Conservation (phyloP, 441 rosid species). For the Erodium texanum region DNA sequence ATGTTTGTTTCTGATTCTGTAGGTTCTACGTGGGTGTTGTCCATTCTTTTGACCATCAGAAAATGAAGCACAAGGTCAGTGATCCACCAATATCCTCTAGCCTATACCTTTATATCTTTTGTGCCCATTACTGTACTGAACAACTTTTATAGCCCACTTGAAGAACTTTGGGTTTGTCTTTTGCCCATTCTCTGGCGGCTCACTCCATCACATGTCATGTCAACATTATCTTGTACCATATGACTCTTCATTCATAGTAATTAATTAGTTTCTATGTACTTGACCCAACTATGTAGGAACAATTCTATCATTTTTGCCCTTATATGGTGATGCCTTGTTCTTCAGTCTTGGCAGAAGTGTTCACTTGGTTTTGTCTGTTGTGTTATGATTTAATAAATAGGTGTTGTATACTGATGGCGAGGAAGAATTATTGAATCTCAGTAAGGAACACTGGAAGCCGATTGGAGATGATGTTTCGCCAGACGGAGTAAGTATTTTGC, state of each 20-base stretch:
- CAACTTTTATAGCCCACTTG: background rate
- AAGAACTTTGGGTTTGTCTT: background rate
- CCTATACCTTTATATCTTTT: background rate
- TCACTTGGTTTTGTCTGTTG: slow-evolving; percentile 1
- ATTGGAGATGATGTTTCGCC: slow-evolving; percentile 23
- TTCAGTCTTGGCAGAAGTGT: slow-evolving; percentile 8
- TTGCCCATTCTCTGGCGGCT: too few relatives aligned
- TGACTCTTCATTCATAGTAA: slow-evolving; percentile 4
- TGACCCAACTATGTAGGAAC: background rate
- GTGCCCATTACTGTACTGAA: background rate
- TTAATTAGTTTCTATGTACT: slow-evolving; percentile 11
- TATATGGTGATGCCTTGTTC: background rate
- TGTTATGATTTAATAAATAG: slow-evolving; percentile 28
- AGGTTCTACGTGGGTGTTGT: slow-evolving; percentile 64
- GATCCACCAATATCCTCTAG: background rate
- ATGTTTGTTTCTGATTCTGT: slow-evolving; percentile 18
- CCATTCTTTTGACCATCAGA: slow-evolving; percentile 31
- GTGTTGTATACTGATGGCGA: slow-evolving; percentile 61
- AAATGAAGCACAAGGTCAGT: slow-evolving; percentile 55
- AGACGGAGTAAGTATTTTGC: slow-evolving; percentile 26
- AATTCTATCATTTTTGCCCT: background rate
- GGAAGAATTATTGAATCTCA: slow-evolving; percentile 45
- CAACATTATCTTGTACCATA: background rate
- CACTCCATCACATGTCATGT: background rate
- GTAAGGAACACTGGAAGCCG: slow-evolving; percentile 38